A percentile compares a stretch with the other conserved stretches of the same genome.
phyloP scores from a whole-genome alignment of 768 basidiomycete genomes.

The Lactarius hatsudake region DNA sequence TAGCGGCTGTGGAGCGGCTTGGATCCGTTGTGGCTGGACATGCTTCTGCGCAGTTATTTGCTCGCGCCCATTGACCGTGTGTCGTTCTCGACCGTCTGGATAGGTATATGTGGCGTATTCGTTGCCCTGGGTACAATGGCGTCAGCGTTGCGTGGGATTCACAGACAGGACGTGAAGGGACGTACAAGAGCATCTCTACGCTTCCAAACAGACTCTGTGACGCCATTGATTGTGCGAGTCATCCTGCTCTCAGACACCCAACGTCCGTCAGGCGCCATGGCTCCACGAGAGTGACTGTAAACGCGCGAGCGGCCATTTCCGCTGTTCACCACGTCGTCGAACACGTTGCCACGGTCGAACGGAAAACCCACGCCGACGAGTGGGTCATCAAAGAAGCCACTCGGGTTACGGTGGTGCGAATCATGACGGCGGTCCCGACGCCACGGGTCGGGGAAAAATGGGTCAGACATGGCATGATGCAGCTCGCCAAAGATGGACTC shows the following conservation, averaged over 20 bases:
- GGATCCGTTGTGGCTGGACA: conserved; percentile 4
- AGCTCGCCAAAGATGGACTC: conserved; percentile 58
- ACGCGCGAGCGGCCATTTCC: conserved; percentile 15
- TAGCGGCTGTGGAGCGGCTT: conserved; percentile 9
- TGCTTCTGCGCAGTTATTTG: conserved; percentile 30
- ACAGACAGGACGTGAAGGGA: conserved; percentile 13
- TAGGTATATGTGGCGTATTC: conserved; percentile 65
- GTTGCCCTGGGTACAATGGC: conserved; percentile 53
- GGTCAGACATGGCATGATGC: conserved; percentile 32
- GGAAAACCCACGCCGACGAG: conserved; percentile 14
- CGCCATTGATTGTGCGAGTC: conserved; percentile 62
- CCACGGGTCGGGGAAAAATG: conserved; percentile 36
- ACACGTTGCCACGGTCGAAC: conserved; percentile 18
- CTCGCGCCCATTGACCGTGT: conserved; percentile 66
- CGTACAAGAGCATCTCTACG: conserved; percentile 59
- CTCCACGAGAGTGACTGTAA: conserved; percentile 34
- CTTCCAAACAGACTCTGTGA: conserved; percentile 56
- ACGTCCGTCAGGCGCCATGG: conserved; percentile 39
- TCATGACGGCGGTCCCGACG: conserved; percentile 3
- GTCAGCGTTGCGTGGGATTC: conserved; percentile 16
- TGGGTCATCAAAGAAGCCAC: conserved; percentile 20
- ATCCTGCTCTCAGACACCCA: conserved; percentile 53
- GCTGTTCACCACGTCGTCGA: conserved; percentile 22
- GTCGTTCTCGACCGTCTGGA: conserved; percentile 63
- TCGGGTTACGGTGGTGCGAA: conserved; percentile 1